These are phyloP conservation scores for Larix kaempferi DNA, from an alignment of 75 land plant genomes.

Conservation along the genomic window DNA sequence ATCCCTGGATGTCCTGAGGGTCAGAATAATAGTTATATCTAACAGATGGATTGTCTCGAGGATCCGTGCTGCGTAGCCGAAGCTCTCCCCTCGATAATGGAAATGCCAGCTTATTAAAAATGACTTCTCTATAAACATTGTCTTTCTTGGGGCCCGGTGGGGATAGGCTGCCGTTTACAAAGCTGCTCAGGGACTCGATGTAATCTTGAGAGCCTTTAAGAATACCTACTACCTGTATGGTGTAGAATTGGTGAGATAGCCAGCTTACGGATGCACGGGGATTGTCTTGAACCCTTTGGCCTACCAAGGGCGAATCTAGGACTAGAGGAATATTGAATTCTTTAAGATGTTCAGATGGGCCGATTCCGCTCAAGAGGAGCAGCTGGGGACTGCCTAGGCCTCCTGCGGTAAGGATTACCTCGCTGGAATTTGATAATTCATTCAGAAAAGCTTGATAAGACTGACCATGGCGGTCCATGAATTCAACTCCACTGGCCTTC, in stretches of 20 bases:
- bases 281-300: conserved; percentile 72
- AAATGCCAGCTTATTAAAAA: conserved; percentile 66
- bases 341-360: conserved; percentile 42
- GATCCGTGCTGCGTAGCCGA: conserved; percentile 42
- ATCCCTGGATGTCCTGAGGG: conserved; percentile 49
- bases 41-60: conserved; percentile 66
- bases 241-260: conserved; percentile 33
- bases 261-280: conserved; percentile 65
- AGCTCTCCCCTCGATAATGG: conserved; percentile 70
- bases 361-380: conserved; percentile 82
- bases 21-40: conserved; percentile 83
- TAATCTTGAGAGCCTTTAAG: conserved; percentile 36
- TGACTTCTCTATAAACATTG: background rate
- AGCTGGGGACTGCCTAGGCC: conserved; percentile 78
- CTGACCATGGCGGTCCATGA: too few species aligned
- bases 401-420: conserved; percentile 72
- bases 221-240: conserved; percentile 67
- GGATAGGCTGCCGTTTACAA: background rate
- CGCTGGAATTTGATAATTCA: conserved; percentile 17
- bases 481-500: too few species aligned
- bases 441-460: too few species aligned
- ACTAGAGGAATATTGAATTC: conserved; percentile 32
- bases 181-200: conserved; percentile 62
- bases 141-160: background rate
- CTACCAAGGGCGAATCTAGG: conserved; percentile 46